Evolutionary conservation across 768 basidiomycete genomes (phyloP), one percentile per base, ranked within the genome.

Genomic region (Tulasnella sp.): DNA sequence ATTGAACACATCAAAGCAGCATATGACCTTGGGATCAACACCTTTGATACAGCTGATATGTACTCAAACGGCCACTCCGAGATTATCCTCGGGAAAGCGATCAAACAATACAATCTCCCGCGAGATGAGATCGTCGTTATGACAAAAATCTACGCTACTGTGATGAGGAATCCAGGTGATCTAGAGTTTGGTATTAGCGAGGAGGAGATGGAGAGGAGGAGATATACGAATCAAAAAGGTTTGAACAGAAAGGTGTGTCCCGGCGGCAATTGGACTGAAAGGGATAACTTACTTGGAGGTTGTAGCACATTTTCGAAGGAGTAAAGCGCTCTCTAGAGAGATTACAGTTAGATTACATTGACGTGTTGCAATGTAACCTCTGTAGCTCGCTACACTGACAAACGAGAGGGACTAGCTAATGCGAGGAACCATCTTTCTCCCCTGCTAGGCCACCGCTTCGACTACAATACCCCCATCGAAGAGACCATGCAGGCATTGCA

Each of bases 101-200:
- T 95, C 85, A 92, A 91, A 82, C 93, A 74, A 21, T 40, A 74
- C 73, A 40, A 74, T 36, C 27, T 74, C 9, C 86, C 86, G 0
- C 83, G 88, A 1, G 91, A 92, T 21, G 89, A 91, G 81, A 90
- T 94, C 68, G 93, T 95, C 19, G 89, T 94, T 19, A 88, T 94
- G 87, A 93, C 93, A 76, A 94, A 95, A 86, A 90, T 89, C 38
- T n/a, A 31, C 10, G 58, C 42, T 6, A 31, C 39, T 31, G 73
- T 74, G 6, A 27, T 40, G 38, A 42, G 44, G 19, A 38, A 40
- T 5, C n/a, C 73, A n/a, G 21, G 38, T 40, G 38, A 34, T 0
- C 52, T 77, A 14, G 27, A 40, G 2, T 14, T 68, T 36, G 76
- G 76, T 1, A 52, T 40, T 31, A 38, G 16, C 7, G 52, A 52